Evolutionary conservation across 495 filamentous ascomycete genomes (phyloP), one percentile per base, ranked within the genome.

Genomic region (Aspergillus nanangensis): DNA sequence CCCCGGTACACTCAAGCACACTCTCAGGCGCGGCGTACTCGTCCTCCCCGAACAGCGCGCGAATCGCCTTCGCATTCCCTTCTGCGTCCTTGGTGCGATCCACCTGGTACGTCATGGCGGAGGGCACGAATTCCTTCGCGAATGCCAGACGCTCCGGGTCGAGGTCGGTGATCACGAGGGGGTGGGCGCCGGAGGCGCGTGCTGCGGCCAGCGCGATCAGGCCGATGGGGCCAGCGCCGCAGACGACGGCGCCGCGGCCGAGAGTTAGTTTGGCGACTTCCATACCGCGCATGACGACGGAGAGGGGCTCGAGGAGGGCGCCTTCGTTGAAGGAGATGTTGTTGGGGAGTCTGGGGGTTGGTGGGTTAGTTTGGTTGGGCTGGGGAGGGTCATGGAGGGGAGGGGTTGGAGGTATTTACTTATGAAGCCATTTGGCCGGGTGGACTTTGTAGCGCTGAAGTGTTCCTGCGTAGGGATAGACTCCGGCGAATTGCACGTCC

Each of bases 211-310:
- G 77, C 73, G 18, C 85, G 41, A 91, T 72, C 15, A 90, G 63
- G 0, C 88, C 88, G 4, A 93, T 84, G 0, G 86, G 79, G 3
- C 88, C 88, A 19, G 88, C 85, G 25, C 88, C 88, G 37, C 90
- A 81, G 0, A 93, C 71, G 5, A 93, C 70, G 0, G 85, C 80
- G 0, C 77, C 79, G 1, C 70, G 65, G 2, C 71, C 69, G 2
- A 65, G 54, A 5, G 67, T 57, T 4, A 89, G 65, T 1, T 64
- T 58, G 3, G 81, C 81, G 21, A 83, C 68, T 36, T 76, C 66
- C 4, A 75, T 67, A 3, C 83, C 87, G 47, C 88, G 85, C 57
- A 90, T 78, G 3, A 84, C 87, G 9, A 93, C 88, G 1, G 81
- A 75, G 9, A 92, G 70, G 5, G 88, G 88, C 59, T 93, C 88